A percentile compares a stretch with the other conserved stretches of the same genome.
phyloP scores from a whole-genome alignment of 2,329 filamentous ascomycete species.

The Pezicula radicicola region DNA sequence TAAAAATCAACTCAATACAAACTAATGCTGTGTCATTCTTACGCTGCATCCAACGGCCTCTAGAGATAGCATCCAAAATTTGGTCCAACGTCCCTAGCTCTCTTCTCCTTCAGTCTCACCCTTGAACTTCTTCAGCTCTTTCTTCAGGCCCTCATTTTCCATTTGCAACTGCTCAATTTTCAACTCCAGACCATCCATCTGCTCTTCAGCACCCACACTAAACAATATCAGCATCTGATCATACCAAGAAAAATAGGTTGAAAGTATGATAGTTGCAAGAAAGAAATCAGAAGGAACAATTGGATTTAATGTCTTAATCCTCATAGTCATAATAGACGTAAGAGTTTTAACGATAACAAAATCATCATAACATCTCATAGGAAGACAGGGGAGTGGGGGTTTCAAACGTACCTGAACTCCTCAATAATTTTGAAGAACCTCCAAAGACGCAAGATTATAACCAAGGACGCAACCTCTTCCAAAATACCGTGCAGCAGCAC shows the following conservation, averaged over 20 bases:
- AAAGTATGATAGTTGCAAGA: too few relatives aligned
- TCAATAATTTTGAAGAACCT: slow-evolving; percentile 69
- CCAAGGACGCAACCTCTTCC: slow-evolving; percentile 63
- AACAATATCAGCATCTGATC: too few relatives aligned
- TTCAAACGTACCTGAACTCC: slow-evolving; percentile 41
- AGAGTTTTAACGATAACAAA: too few relatives aligned
- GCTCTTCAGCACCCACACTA: slow-evolving; percentile 58
- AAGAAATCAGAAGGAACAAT: too few relatives aligned
- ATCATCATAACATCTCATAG: too few relatives aligned
- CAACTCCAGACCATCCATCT: slow-evolving; percentile 54
- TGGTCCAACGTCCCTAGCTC: neutral
- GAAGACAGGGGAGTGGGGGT: too few relatives aligned
- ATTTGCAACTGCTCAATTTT: slow-evolving; percentile 48
- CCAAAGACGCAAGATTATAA: slow-evolving; percentile 65
- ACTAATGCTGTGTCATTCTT: neutral
- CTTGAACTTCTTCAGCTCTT: slow-evolving; percentile 25
- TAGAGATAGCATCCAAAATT: neutral
- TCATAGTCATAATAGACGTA: too few relatives aligned
- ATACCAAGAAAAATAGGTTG: too few relatives aligned
- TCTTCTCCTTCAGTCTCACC: slow-evolving; percentile 15
- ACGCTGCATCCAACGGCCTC: too few relatives aligned
- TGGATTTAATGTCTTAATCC: too few relatives aligned
- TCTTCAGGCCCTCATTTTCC: slow-evolving; percentile 48
- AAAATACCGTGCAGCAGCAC: slow-evolving; percentile 55
- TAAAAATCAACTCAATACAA: neutral